These are phyloP conservation scores for Sphagnum tenellum DNA, from an alignment of 225 moss, liverwort and hornwort species.

Conservation along the genomic window DNA sequence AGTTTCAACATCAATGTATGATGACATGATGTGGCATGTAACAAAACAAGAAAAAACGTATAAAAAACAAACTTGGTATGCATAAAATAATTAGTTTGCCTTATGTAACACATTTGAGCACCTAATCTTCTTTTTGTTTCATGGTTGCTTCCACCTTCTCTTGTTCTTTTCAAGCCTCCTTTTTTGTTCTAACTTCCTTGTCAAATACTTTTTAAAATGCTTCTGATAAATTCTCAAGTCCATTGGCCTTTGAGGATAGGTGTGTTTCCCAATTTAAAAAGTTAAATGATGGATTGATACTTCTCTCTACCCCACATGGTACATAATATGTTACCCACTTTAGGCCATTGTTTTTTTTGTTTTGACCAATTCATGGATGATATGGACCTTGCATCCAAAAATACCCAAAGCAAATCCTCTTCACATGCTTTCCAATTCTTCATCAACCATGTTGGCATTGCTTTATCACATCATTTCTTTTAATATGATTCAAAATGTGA, in stretches of 20 bases:
- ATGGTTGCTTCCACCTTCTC: background rate
- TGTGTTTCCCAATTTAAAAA: constrained; percentile 2
- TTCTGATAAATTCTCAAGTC: background rate
- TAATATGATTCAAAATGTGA: too few relatives aligned
- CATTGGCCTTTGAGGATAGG: background rate
- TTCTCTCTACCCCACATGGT: background rate
- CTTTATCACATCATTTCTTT: too few relatives aligned
- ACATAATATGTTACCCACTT: too few relatives aligned
- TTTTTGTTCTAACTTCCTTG: background rate
- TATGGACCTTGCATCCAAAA: too few relatives aligned
- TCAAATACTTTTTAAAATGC: background rate
- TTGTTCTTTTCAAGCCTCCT: background rate
- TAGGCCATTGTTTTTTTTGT: too few relatives aligned
- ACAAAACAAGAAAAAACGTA: background rate
- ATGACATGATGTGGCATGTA: background rate
- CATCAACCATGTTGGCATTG: too few relatives aligned
- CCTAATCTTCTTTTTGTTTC: background rate
- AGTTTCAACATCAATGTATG: too few relatives aligned
- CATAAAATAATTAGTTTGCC: background rate
- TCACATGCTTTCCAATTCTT: too few relatives aligned
- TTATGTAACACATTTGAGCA: background rate
- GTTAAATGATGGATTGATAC: background rate
- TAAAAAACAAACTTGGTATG: background rate
- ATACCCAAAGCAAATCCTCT: too few relatives aligned
- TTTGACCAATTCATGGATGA: too few relatives aligned